Conservation (phyloP, 2,329 filamentous ascomycete species). For the Trichoderma pleuroti region DNA sequence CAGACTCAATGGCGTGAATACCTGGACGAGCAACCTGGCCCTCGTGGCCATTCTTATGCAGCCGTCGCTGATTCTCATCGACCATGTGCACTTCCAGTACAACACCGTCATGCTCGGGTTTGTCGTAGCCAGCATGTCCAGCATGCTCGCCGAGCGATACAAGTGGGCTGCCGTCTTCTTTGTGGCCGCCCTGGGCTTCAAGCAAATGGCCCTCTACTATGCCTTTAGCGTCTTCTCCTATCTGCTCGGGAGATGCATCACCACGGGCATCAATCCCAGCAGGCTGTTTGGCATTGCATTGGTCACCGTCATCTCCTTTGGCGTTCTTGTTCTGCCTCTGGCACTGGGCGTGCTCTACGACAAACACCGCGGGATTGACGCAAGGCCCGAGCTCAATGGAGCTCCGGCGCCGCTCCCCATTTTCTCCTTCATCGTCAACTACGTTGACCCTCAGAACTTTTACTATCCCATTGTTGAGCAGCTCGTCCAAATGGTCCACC, state of each 20-base stretch:
- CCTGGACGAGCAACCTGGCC: conserved; percentile 80
- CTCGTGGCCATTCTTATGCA: conserved; percentile 90
- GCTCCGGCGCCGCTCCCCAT: conserved; percentile 60
- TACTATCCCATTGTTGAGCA: conserved; percentile 77
- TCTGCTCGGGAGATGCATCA: conserved; percentile 80
- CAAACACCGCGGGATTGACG: conserved; percentile 58
- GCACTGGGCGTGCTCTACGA: conserved; percentile 69
- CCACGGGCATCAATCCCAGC: conserved; percentile 62
- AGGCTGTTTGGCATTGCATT: conserved; percentile 73
- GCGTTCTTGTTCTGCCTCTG: conserved; percentile 70
- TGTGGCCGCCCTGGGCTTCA: conserved; percentile 90
- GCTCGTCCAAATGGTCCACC: conserved; percentile 76
- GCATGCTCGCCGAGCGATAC: conserved; percentile 77
- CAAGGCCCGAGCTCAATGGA: conserved; percentile 54
- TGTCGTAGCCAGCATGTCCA: conserved; percentile 80
- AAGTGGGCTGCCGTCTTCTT: conserved; percentile 94
- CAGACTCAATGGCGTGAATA: conserved; percentile 69
- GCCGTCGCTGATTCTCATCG: conserved; percentile 83
- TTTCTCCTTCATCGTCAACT: conserved; percentile 54
- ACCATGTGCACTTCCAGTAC: conserved; percentile 96
- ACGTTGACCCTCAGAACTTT: conserved; percentile 60
- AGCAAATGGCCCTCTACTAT: conserved; percentile 99
- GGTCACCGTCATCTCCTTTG: conserved; percentile 70
- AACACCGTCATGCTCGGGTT: conserved; percentile 98
- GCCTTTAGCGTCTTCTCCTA: conserved; percentile 90